These are phyloP conservation scores for Hirsutella minnesotensis DNA, from an alignment of 2,329 filamentous ascomycete genomes.

Conservation along the genomic window DNA sequence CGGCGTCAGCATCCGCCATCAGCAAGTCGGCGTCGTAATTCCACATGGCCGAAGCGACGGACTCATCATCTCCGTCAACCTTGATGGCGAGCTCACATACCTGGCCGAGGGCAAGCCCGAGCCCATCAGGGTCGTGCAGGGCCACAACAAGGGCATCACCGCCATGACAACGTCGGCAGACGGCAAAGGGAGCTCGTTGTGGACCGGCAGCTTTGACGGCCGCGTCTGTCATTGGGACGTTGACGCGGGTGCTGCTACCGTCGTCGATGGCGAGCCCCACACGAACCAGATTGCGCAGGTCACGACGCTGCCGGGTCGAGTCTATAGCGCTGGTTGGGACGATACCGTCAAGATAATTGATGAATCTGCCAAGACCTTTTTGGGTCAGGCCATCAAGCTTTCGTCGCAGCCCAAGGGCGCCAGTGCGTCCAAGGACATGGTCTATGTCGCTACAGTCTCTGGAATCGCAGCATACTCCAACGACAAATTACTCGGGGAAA, in stretches of 20 bases:
- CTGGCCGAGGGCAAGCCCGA: conserved; percentile 58
- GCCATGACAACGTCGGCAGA: conserved; percentile 41
- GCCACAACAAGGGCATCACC: conserved; percentile 87
- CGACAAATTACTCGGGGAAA: conserved; percentile 46
- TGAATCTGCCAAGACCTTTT: conserved; percentile 61
- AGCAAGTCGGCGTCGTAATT: conserved; percentile 93
- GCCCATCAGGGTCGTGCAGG: conserved; percentile 63
- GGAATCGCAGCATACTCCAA: conserved; percentile 44
- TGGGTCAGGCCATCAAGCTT: conserved; percentile 55
- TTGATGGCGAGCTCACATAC: conserved; percentile 86
- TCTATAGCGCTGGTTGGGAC: conserved; percentile 91
- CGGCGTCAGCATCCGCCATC: conserved; percentile 62
- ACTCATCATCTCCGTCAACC: conserved; percentile 78
- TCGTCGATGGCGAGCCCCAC: conserved; percentile 70
- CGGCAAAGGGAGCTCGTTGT: conserved; percentile 53
- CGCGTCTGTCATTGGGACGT: conserved; percentile 78
- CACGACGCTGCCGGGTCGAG: conserved; percentile 44
- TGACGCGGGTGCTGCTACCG: conserved; percentile 52
- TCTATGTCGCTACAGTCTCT: conserved; percentile 46
- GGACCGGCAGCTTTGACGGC: conserved; percentile 88
- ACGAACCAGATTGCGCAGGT: conserved; percentile 79
- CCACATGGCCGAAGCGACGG: conserved; percentile 72
- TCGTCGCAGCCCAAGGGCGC: conserved; percentile 72
- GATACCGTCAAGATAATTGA: conserved; percentile 77
- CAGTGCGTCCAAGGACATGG: conserved; percentile 36